Evolutionary conservation across 169 alveolate genomes (phyloP), one percentile per base, ranked within the genome.

Genomic region (Plasmodium inui): DNA sequence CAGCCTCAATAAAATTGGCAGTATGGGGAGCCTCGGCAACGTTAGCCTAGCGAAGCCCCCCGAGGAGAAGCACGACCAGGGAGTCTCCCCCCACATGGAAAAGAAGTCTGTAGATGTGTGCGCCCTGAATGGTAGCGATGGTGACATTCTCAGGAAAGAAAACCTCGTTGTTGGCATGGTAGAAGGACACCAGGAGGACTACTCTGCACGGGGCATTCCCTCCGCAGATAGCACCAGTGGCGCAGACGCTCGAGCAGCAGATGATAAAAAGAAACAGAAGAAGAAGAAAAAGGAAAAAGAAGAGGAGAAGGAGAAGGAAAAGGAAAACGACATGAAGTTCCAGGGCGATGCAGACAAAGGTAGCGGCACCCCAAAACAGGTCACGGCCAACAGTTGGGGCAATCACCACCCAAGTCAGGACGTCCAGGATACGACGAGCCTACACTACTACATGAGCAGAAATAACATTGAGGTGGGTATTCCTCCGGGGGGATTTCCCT

Each of bases 201-300:
- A 50, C 61, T 12, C 26, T n/a, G n/a, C 37, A 5, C 39, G 22
- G 4, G 37, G 41, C 9, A 26, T 8, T 19, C 37, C 76, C 39
- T 26, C 6, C 41, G 5, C 37, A 8, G 41, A 67, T 26, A 26
- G 37, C n/a, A 41, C 37, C 19, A 67, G n/a, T 19, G 37, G 34
- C 32, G 19, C 5, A 2, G n/a, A 67, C 6, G 37, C 6, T 1
- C 12, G n/a, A 26, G 37, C 37, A 41, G 8, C 76, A 67, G 76
- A 67, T 22, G 76, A 67, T 28, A 67, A 67, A 12, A 67, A 44
- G 86, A 81, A 44, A 22, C 41, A 46, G 61, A 81, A 81, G 37
- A 81, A 81, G 22, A 14, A 39, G 70, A 79, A n/a, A 57, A 79
- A 32, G 8, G 34, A 44, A 19, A 81, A 81, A 22, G 30, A n/a